Base-by-base conservation (phyloP, 306 rosid species). In the Trichosanthes cucumerina region DNA sequence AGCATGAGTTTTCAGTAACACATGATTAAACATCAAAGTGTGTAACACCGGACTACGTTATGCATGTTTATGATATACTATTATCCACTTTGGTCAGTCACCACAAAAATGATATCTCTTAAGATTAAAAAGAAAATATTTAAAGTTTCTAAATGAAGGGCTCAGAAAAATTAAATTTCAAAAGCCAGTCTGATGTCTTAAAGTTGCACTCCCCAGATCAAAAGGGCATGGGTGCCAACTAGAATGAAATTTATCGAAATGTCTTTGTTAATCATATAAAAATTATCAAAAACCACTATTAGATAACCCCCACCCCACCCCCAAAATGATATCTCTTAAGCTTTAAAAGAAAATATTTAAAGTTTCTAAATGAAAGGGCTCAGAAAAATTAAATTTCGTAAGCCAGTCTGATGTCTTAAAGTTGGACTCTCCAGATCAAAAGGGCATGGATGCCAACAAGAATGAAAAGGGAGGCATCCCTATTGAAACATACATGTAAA, bases 11-110 rank as follows among this genome's bases (percentile, higher is more conserved):
- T 58, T 19, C 76, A 58, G 36, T 19, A 63, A 63, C 66, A 24
- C 26, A 44, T 34, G 64, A 86, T 23, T 46, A 75, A 18, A 38
- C 47, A 63, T 70, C 64, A 26, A 58, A 24, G 49, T 53, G 72
- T 23, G n/a, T 9, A 41, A 36, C 64, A 77, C 9, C 31, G 16
- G 43, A 66, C 68, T 19, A 52, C 6, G 0, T 24, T 3, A 0
- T 44, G 21, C 77, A 47, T 72, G 3, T 46, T 46, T 71, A 71
- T 14, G 14, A 23, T 72, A 26, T 47, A 72, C 9, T 23, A 47
- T 44, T 13, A 46, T 47, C 12, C 36, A 26, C 14, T 26, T 44
- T 72, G 12, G 19, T 24, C 21, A 14, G 57, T 70, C 57, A 24
- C 13, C 54, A 43, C 0, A 69, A n/a, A n/a, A n/a, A n/a, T n/a